These are phyloP conservation scores for Ophiostoma tasmaniense DNA, from an alignment of 2,329 filamentous ascomycete species.

Conservation along the genomic window DNA sequence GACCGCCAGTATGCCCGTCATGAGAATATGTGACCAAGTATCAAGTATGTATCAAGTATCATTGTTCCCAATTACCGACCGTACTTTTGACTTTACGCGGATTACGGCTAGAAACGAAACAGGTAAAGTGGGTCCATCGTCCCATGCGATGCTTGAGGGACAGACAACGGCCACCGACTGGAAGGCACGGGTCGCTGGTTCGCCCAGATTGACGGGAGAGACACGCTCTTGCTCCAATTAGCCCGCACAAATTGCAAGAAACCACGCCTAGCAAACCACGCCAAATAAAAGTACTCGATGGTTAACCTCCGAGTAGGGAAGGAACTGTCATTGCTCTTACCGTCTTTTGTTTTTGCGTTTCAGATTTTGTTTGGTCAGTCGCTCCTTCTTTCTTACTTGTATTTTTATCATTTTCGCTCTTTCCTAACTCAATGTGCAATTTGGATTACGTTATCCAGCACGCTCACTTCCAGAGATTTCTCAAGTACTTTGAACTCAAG, in stretches of 20 bases:
- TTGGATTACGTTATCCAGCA: neutral
- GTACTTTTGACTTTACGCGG: neutral
- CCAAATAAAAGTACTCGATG: neutral
- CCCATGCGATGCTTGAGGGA: neutral
- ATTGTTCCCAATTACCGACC: neutral
- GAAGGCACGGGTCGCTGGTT: conserved; percentile 6
- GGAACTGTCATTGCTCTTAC: neutral
- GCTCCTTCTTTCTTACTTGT: neutral
- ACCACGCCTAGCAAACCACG: neutral
- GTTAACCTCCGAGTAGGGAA: neutral
- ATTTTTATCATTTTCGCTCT: neutral
- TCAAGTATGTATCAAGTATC: neutral
- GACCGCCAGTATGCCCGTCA: neutral
- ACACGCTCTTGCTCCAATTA: neutral
- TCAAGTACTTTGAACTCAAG: too few species aligned
- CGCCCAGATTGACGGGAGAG: conserved; percentile 10
- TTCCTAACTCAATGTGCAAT: neutral
- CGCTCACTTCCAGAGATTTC: neutral
- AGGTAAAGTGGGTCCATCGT: conserved; percentile 1
- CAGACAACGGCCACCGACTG: neutral
- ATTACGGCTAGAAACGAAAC: conserved; percentile 3
- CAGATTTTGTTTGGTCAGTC: neutral
- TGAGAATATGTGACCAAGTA: neutral
- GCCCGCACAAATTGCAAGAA: neutral
- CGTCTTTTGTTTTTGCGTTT: neutral